Evolutionary conservation across 257 asterid genomes (phyloP).

Genomic region (Lavandula angustifolia): DNA sequence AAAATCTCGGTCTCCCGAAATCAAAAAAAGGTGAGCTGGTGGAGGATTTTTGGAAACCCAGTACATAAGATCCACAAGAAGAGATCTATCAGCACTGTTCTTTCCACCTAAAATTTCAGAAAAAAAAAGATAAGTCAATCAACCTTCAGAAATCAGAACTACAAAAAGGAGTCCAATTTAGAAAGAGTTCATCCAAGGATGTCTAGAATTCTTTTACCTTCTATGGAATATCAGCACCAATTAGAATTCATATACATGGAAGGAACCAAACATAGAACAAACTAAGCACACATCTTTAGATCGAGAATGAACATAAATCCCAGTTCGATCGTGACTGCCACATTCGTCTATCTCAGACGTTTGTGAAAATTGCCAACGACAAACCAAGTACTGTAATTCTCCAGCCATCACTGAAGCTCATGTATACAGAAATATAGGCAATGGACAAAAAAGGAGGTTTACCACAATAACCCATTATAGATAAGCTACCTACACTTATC

Average conservation of each 20-base stretch:
- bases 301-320: background rate
- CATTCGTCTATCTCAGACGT: conserved; percentile 2
- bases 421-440: background rate
- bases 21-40: conserved; percentile 86
- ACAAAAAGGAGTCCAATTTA: background rate
- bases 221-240: conserved; percentile 1
- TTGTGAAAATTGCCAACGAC: background rate
- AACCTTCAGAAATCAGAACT: background rate
- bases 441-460: background rate
- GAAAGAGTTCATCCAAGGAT: background rate
- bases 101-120: conserved; percentile 62
- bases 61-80: conserved; percentile 83
- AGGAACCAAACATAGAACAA: background rate
- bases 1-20: conserved; percentile 87
- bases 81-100: conserved; percentile 93
- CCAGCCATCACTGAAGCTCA: background rate
- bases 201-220: background rate
- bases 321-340: background rate
- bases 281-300: background rate
- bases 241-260: background rate
- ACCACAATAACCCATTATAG: background rate
- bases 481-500: background rate
- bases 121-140: conserved; percentile 4
- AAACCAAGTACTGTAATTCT: background rate
- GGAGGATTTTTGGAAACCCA: conserved; percentile 99